Conservation (phyloP, 495 filamentous ascomycete species). For the Talaromyces thailandensis region DNA sequence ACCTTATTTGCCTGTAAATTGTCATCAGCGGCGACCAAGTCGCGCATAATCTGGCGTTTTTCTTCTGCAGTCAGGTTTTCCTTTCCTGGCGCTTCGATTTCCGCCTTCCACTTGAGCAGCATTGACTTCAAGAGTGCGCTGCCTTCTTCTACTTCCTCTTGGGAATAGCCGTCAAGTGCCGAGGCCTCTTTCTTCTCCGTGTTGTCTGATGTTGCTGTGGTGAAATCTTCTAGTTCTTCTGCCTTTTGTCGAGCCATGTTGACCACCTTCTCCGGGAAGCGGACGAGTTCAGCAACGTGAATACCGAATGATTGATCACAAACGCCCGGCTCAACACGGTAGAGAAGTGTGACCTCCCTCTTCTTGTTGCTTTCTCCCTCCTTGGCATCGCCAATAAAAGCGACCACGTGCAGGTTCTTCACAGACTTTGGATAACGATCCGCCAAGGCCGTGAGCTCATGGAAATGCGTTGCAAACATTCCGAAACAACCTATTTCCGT, state of each 20-base stretch:
- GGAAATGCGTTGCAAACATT: conserved; percentile 97
- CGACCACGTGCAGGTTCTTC: conserved; percentile 89
- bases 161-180: conserved; percentile 50
- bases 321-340: conserved; percentile 90
- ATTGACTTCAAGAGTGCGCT: conserved; percentile 78
- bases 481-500: conserved; percentile 89
- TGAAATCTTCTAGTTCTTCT: conserved; percentile 96
- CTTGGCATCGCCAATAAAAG: conserved; percentile 67
- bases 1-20: conserved; percentile 76
- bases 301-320: conserved; percentile 98
- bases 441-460: conserved; percentile 86
- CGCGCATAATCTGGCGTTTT: conserved; percentile 70
- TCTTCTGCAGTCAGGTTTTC: conserved; percentile 57
- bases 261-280: conserved; percentile 96
- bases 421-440: conserved; percentile 75
- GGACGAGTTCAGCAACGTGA: conserved; percentile 93
- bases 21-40: conserved; percentile 62
- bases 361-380: conserved; percentile 34
- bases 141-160: conserved; percentile 87
- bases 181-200: conserved; percentile 42
- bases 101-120: conserved; percentile 79
- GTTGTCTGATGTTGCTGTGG: conserved; percentile 44
- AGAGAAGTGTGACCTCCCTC: conserved; percentile 88
- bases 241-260: conserved; percentile 98
- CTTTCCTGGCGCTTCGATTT: conserved; percentile 52